A percentile compares a stretch with the other conserved stretches of the same genome.
Conservation (phyloP, 495 filamentous ascomycete species). For the Penicillium subrubescens region DNA sequence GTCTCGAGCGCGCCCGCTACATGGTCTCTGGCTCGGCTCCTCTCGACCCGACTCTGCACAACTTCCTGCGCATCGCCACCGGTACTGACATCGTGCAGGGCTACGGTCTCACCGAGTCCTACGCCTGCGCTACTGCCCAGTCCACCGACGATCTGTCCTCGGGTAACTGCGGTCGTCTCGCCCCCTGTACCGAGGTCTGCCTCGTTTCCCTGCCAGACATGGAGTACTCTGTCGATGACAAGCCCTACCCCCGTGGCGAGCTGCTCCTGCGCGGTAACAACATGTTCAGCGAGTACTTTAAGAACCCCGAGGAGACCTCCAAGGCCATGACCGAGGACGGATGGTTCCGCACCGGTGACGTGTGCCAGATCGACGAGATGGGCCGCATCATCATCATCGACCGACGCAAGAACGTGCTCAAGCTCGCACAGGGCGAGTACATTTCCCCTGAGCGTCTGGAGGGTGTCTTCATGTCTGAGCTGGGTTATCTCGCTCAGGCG, state of each 20-base stretch:
- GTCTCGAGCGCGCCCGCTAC: constrained; percentile 68
- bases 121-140: constrained; percentile 75
- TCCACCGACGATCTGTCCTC: constrained; percentile 64
- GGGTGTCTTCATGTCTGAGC: constrained; percentile 84
- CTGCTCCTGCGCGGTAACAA: constrained; percentile 78
- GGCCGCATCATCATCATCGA: constrained; percentile 94
- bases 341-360: constrained; percentile 97
- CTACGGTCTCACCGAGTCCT: constrained; percentile 95
- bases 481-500: constrained; percentile 72
- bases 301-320: constrained; percentile 81
- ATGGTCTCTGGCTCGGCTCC: constrained; percentile 93
- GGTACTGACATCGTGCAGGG: constrained; percentile 83
- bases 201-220: constrained; percentile 89
- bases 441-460: constrained; percentile 96
- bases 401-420: constrained; percentile 97
- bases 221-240: constrained; percentile 89
- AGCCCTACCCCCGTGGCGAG: constrained; percentile 91
- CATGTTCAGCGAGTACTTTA: constrained; percentile 83
- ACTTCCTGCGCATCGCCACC: constrained; percentile 84
- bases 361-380: constrained; percentile 76
- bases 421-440: constrained; percentile 97
- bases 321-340: constrained; percentile 85
- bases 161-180: constrained; percentile 80
- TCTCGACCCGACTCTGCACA: constrained; percentile 81
- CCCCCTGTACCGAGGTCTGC: constrained; percentile 70